Base-by-base conservation (phyloP, 352 stramenopile species). In the Pythium diclinum region DNA sequence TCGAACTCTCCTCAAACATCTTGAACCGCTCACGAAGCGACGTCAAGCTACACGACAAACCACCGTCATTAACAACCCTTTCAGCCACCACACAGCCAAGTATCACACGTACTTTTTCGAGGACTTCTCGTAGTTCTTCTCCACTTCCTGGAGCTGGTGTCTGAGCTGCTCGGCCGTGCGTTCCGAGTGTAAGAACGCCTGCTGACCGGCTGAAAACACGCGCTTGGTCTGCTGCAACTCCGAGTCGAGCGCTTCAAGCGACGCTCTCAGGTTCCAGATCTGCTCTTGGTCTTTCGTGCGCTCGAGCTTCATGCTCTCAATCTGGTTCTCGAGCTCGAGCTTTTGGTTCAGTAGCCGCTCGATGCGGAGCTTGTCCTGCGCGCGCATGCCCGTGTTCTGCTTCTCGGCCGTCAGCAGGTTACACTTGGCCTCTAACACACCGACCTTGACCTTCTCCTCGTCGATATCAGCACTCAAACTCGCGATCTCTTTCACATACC, bases 201-300 rank as follows among this genome's bases (percentile, higher is more conserved):
- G 85, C 34, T 95, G 86, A 0, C 84, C 81, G 6, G 83, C 77
- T 8, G 84, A 89, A 30, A 89, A 92, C 2, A 92, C 80, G 8
- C 84, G 81, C 51, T 95, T 93, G 8, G 78, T 81, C 62, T 92
- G 83, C 54, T 95, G 86, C 56, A 91, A 73, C 51, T 95, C 84
- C 0, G 77, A 72, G 47, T 92, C 86, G n/a, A 95, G 36, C 0
- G 82, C 69, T 42, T 92, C 84, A 4, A 94, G 61, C 7, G 83
- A 89, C 51, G 75, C 68, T 10, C 78, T 72, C 14, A 92, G 58
- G 51, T 75, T 89, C 68, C 73, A 83, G 47, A 94, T 85, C 58
- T 91, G 74, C 52, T 92, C 83, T 25, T 94, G 82, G 46, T 89
- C 78, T 48, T 75, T 79, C 5, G 83, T 74, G 13, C 73, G 74